Conservation (phyloP, 169 alveolate genomes). For the Cryptosporidium andersoni region DNA sequence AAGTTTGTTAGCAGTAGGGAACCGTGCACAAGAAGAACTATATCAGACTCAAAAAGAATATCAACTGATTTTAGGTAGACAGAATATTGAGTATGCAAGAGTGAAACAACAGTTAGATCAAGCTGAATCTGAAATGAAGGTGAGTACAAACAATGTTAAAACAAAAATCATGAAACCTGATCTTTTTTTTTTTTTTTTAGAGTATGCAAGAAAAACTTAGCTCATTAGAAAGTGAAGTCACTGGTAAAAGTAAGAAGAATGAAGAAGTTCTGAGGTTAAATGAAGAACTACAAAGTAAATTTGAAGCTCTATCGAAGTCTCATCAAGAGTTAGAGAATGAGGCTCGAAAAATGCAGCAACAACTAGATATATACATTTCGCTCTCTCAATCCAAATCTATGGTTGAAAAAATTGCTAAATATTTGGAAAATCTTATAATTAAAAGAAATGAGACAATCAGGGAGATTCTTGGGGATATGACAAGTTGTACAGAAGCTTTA, state of each 20-base stretch:
- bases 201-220: conserved; percentile 45
- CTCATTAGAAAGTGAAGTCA: conserved; percentile 16
- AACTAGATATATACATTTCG: conserved; percentile 33
- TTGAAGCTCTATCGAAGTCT: conserved; percentile 1
- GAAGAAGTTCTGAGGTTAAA: conserved; percentile 10
- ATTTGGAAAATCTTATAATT: conserved; percentile 32
- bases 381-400: conserved; percentile 51
- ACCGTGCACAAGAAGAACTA: conserved; percentile 66
- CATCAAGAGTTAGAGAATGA: conserved; percentile 43
- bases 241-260: background rate
- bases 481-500: conserved; percentile 27
- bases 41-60: conserved; percentile 65
- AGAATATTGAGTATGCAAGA: conserved; percentile 46
- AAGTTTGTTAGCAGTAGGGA: conserved; percentile 52
- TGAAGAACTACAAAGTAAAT: conserved; percentile 7
- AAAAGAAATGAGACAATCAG: conserved; percentile 57
- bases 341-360: conserved; percentile 29
- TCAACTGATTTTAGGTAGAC: conserved; percentile 56
- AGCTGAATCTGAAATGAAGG: conserved; percentile 32
- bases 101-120: conserved; percentile 42
- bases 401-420: conserved; percentile 68
- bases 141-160: conserved; percentile 2
- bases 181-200: background rate
- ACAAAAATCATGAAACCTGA: background rate
- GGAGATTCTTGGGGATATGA: conserved; percentile 39